Evolutionary conservation across 805 yeast species (phyloP).

Genomic region (Saccharomycopsis vini): DNA sequence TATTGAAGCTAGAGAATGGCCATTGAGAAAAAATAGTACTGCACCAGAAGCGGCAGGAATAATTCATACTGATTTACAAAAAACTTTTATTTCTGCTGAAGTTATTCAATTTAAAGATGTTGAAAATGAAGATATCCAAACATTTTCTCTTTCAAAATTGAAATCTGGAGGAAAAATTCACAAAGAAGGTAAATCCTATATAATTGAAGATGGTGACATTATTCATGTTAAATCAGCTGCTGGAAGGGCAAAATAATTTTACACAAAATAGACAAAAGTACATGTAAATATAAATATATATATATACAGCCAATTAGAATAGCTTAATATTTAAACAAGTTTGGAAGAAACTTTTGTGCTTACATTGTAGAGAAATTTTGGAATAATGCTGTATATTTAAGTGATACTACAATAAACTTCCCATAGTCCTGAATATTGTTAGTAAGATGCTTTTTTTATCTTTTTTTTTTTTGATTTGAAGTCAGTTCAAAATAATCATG

Average conservation of each 20-base stretch:
- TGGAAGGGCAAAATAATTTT: constrained; percentile 29
- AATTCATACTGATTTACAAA: constrained; percentile 77
- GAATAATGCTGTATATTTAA: no score
- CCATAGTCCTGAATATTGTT: no score
- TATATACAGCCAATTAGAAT: no score
- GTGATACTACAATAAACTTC: no score
- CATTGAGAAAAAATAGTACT: constrained; percentile 59
- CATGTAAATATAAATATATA: no score
- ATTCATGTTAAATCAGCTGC: constrained; percentile 64
- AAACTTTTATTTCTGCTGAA: constrained; percentile 72
- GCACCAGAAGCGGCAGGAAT: constrained; percentile 90
- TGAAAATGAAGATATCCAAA: constrained; percentile 23
- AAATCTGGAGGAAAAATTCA: constrained; percentile 50
- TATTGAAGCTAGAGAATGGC: constrained; percentile 84
- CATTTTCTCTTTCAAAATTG: constrained; percentile 42
- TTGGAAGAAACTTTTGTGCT: no score
- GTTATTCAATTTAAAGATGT: constrained; percentile 32
- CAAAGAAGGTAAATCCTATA: constrained; percentile 69
- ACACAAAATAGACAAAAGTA: no score
- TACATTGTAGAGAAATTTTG: no score
- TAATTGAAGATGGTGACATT: constrained; percentile 79
- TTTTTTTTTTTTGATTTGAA: no score
- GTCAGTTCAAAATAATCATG: no score
- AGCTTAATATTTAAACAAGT: no score
- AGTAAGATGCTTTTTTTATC: no score